A percentile compares a stretch with the other conserved stretches of the same genome.
phyloP scores from a whole-genome alignment of 176 grass and related monocot genomes.

The Thalia dealbata region DNA sequence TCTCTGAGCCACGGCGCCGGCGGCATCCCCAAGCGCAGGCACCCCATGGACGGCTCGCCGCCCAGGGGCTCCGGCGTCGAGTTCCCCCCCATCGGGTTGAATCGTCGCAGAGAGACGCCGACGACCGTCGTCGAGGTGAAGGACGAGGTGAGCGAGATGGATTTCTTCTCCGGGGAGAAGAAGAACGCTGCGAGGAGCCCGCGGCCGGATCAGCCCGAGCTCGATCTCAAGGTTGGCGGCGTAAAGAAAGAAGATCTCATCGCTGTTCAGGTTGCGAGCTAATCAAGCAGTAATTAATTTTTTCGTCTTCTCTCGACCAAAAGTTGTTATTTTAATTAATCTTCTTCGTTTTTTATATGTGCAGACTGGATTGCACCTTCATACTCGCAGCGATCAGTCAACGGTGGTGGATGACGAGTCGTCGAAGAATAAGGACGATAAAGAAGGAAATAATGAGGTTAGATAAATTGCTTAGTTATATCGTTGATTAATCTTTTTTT shows the following conservation, averaged over 20 bases:
- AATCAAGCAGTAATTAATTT: too few species aligned
- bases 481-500: slow-evolving; percentile 11
- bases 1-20: slow-evolving; percentile 13
- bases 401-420: slow-evolving; percentile 48
- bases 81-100: not conserved
- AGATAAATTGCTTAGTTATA: not conserved
- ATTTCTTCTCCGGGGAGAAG: slow-evolving; percentile 91
- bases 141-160: slow-evolving; percentile 37
- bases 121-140: slow-evolving; percentile 1
- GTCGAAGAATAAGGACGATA: slow-evolving; percentile 28
- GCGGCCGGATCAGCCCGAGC: slow-evolving; percentile 5
- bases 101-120: not conserved
- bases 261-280: slow-evolving; percentile 74
- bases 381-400: slow-evolving; percentile 58
- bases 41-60: slow-evolving; percentile 17
- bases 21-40: not conserved
- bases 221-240: slow-evolving; percentile 15
- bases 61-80: not conserved
- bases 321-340: not conserved
- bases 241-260: slow-evolving; percentile 61
- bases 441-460: slow-evolving; percentile 46
- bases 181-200: slow-evolving; percentile 28
- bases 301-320: too few species aligned
- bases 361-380: slow-evolving; percentile 32
- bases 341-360: too few species aligned